Percentiles rank a stretch among this genome's conserved stretches.
Evolutionary conservation across 2,329 filamentous ascomycete genomes (phyloP).

Genomic region (Aureobasidium sp.): DNA sequence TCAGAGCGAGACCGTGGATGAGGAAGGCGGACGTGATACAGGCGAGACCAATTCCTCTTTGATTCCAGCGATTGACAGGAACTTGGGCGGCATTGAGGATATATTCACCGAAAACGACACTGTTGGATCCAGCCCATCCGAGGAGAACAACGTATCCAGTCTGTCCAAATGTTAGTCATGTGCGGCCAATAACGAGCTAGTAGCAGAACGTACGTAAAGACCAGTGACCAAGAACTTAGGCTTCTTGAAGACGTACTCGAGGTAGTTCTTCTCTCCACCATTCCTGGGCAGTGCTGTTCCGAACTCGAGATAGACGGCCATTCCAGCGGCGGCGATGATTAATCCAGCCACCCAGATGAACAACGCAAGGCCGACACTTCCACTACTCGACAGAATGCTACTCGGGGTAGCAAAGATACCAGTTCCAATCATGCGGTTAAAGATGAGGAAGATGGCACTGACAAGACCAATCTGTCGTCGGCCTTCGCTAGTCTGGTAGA

Average conservation of each 20-base stretch:
- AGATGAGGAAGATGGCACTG: slow-evolving; percentile 53
- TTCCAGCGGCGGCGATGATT: slow-evolving; percentile 55
- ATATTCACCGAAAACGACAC: slow-evolving; percentile 64
- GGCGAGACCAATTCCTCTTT: slow-evolving; percentile 58
- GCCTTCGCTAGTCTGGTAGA: slow-evolving; percentile 13
- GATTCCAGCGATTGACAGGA: slow-evolving; percentile 59
- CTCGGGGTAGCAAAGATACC: slow-evolving; percentile 60
- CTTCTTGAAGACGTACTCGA: slow-evolving; percentile 56
- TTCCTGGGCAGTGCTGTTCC: slow-evolving; percentile 58
- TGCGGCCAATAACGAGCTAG: not conserved
- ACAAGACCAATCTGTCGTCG: slow-evolving; percentile 45
- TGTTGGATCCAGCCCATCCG: slow-evolving; percentile 59
- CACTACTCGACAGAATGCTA: slow-evolving; percentile 49
- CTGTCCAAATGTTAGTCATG: not conserved
- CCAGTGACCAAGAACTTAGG: slow-evolving; percentile 56
- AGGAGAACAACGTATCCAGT: slow-evolving; percentile 55
- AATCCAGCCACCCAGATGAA: slow-evolving; percentile 58
- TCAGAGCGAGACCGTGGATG: slow-evolving; percentile 56
- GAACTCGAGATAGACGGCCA: slow-evolving; percentile 60
- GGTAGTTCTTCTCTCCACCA: slow-evolving; percentile 61
- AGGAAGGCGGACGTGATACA: slow-evolving; percentile 59
- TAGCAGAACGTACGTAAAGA: slow-evolving; percentile 38
- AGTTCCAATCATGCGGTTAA: slow-evolving; percentile 60
- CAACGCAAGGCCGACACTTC: slow-evolving; percentile 55
- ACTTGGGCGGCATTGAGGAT: slow-evolving; percentile 58